Percentiles rank a stretch among this genome's conserved stretches.
Evolutionary conservation across 257 asterid genomes (phyloP).

Genomic region (Petrea volubilis): DNA sequence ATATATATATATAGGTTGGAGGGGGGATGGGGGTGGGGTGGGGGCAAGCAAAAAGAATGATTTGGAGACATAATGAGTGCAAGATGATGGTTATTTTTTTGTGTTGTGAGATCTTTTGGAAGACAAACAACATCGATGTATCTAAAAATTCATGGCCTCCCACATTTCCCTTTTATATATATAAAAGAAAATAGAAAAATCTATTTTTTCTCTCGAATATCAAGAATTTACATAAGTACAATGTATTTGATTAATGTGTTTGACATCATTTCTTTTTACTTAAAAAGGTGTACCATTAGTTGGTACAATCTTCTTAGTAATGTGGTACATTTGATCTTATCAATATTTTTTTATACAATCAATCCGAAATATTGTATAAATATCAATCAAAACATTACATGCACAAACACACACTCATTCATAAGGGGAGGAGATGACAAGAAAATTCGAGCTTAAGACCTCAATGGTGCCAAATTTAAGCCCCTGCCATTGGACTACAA

Average conservation of each 20-base stretch:
- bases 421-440: too few species aligned
- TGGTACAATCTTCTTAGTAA: neutral
- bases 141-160: conserved; percentile 38
- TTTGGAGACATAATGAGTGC: conserved; percentile 70
- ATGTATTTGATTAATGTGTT: too few species aligned
- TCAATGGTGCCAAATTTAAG: too few species aligned
- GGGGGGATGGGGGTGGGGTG: conserved; percentile 10
- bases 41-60: conserved; percentile 59
- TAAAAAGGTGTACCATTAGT: conserved; percentile 15
- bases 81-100: conserved; percentile 56
- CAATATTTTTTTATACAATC: neutral
- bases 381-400: too few species aligned
- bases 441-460: too few species aligned
- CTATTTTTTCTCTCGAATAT: too few species aligned
- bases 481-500: too few species aligned
- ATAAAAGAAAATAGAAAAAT: neutral
- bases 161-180: conserved; percentile 10
- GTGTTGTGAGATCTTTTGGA: conserved; percentile 42
- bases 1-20: conserved; percentile 20
- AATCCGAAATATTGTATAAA: too few species aligned
- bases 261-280: conserved; percentile 24
- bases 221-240: too few species aligned
- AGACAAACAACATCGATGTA: conserved; percentile 42
- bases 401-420: too few species aligned
- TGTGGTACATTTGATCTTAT: neutral